These are phyloP conservation scores for Coemansia sp. DNA, from an alignment of 192 early-diverging fungal species.

Conservation along the genomic window DNA sequence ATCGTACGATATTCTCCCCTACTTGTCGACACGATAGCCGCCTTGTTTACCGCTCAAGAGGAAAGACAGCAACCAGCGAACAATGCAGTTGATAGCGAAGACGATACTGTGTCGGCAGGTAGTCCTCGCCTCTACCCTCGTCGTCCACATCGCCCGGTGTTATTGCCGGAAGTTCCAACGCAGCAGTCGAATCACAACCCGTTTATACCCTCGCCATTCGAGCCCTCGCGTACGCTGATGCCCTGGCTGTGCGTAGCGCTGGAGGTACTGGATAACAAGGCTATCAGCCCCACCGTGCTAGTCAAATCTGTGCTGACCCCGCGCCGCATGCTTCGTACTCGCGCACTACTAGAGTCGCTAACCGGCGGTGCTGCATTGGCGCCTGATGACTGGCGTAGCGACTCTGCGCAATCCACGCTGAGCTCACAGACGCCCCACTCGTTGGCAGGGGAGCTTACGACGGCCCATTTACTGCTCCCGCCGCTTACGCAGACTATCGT, in stretches of 20 bases:
- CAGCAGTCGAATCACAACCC: conserved; percentile 11
- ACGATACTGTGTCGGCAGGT: too few species aligned
- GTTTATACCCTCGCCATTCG: conserved; percentile 43
- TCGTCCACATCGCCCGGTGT: neutral
- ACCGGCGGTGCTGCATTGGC: conserved; percentile 22
- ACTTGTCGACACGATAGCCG: conserved; percentile 30
- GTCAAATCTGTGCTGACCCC: conserved; percentile 47
- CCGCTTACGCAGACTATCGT: conserved; percentile 25
- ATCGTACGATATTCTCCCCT: conserved; percentile 47
- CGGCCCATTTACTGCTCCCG: conserved; percentile 1
- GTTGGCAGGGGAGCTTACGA: neutral
- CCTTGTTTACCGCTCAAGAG: conserved; percentile 27
- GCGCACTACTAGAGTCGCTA: conserved; percentile 43
- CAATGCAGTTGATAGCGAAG: neutral
- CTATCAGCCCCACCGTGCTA: conserved; percentile 43
- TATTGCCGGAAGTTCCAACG: neutral
- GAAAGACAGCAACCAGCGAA: neutral
- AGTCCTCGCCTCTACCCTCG: neutral
- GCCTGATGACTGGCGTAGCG: conserved; percentile 29
- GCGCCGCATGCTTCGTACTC: conserved; percentile 46
- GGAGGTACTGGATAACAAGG: conserved; percentile 47
- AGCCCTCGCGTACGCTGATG: conserved; percentile 36
- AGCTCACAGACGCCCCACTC: neutral
- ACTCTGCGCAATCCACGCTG: conserved; percentile 14
- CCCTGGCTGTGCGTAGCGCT: conserved; percentile 44